phyloP scores from a whole-genome alignment of 257 asterid species.

The Jasminum sambac region DNA sequence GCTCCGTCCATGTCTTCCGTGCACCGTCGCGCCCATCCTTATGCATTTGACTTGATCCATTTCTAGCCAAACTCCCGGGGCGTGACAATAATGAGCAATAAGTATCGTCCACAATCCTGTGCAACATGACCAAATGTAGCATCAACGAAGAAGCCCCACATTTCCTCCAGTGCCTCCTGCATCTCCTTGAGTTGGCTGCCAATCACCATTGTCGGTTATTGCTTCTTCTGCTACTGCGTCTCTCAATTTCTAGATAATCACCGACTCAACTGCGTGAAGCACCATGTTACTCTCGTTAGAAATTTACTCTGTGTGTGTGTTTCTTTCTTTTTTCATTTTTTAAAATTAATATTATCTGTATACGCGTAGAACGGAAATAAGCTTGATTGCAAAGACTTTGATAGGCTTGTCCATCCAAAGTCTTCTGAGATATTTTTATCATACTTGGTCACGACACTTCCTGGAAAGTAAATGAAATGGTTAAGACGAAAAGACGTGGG shows the following conservation, averaged over 20 bases:
- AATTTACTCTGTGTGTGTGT: neutral
- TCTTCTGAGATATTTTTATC: no score
- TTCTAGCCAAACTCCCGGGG: no score
- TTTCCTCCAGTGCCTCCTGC: slow-evolving; percentile 3
- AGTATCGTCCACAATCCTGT: no score
- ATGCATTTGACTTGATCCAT: no score
- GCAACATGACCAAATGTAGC: no score
- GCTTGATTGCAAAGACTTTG: neutral
- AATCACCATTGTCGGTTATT: slow-evolving; percentile 2
- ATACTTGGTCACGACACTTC: no score
- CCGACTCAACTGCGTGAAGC: slow-evolving; percentile 22
- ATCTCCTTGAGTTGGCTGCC: slow-evolving; percentile 19
- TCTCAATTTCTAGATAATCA: slow-evolving; percentile 32
- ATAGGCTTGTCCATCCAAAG: no score
- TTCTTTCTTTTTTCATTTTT: neutral
- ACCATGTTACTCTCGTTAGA: slow-evolving; percentile 19
- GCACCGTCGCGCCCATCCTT: no score
- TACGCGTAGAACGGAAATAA: neutral
- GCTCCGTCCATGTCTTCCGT: no score
- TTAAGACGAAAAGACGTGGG: no score
- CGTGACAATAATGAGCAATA: no score
- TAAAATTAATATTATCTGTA: neutral
- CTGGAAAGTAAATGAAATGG: neutral
- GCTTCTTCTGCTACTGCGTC: slow-evolving; percentile 22
- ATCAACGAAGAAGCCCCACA: slow-evolving; percentile 1